Conservation (phyloP, 495 filamentous ascomycete genomes). For the Aspergillus nanangensis region DNA sequence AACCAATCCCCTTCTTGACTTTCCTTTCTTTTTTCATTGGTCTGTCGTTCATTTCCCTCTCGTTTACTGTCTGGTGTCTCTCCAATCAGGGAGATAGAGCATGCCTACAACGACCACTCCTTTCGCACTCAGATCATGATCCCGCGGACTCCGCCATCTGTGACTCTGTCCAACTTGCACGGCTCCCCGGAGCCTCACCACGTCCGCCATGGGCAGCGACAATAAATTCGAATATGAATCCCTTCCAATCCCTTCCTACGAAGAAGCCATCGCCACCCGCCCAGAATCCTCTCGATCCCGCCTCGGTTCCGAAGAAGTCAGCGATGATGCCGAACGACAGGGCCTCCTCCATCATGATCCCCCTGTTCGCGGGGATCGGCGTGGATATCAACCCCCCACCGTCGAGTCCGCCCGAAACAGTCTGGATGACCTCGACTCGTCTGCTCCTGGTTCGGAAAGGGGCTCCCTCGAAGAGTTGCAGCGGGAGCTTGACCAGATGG, state of each 20-base stretch:
- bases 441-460: constrained; percentile 35
- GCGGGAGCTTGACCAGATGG: constrained; percentile 84
- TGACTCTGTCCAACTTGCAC: constrained; percentile 25
- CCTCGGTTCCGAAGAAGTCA: constrained; percentile 47
- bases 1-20: constrained; percentile 2
- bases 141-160: constrained; percentile 26
- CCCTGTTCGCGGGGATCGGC: constrained; percentile 20
- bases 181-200: constrained; percentile 30
- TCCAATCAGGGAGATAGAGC: constrained; percentile 21
- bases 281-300: constrained; percentile 61
- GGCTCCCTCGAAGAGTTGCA: constrained; percentile 58
- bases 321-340: constrained; percentile 59
- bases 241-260: constrained; percentile 89
- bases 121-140: constrained; percentile 44
- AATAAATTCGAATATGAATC: constrained; percentile 60
- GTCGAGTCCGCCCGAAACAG: constrained; percentile 67
- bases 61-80: constrained; percentile 1
- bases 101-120: constrained; percentile 29
- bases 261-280: constrained; percentile 72
- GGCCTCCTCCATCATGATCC: constrained; percentile 44
- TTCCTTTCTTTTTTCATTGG: constrained; percentile 8
- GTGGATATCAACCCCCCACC: constrained; percentile 68
- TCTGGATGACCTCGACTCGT: constrained; percentile 50
- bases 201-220: constrained; percentile 51
- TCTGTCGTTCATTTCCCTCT: constrained; percentile 7